phyloP scores from a whole-genome alignment of 148 eudicot species.

The Polygonum aviculare region DNA sequence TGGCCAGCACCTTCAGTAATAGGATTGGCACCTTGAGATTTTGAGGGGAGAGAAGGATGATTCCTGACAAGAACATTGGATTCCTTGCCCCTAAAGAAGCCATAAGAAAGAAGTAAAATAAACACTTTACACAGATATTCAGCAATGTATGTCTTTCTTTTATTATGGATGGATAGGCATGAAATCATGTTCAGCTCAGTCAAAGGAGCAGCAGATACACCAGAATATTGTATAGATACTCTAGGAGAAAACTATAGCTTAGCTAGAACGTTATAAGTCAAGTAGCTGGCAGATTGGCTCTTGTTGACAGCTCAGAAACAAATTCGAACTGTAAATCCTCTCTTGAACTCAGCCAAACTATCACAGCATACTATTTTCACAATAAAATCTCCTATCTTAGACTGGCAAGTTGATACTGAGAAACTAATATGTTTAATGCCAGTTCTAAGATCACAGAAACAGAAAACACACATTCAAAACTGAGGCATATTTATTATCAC shows the following conservation, averaged over 20 bases:
- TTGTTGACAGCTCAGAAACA: neutral
- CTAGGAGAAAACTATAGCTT: neutral
- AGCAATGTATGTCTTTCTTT: neutral
- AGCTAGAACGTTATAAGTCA: neutral
- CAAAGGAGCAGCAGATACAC: neutral
- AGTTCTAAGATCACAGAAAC: neutral
- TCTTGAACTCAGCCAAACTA: neutral
- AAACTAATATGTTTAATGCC: neutral
- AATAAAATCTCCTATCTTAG: neutral
- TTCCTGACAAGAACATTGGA: slow-evolving; percentile 21
- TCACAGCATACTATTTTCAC: neutral
- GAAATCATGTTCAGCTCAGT: neutral
- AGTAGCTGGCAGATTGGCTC: neutral
- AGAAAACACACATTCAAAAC: neutral
- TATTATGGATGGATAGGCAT: neutral
- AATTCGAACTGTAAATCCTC: neutral
- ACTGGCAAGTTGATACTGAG: neutral
- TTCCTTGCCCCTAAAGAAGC: slow-evolving; percentile 30
- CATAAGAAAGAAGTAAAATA: neutral
- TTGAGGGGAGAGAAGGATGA: slow-evolving; percentile 18
- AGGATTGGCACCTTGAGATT: slow-evolving; percentile 24
- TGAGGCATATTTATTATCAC: neutral
- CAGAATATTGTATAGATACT: neutral
- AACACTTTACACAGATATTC: neutral
- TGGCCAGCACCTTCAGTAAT: slow-evolving; percentile 19